Evolutionary conservation across 768 basidiomycete species (phyloP), one percentile per base, ranked within the genome.

Genomic region (Pleurotus citrinopileatus): DNA sequence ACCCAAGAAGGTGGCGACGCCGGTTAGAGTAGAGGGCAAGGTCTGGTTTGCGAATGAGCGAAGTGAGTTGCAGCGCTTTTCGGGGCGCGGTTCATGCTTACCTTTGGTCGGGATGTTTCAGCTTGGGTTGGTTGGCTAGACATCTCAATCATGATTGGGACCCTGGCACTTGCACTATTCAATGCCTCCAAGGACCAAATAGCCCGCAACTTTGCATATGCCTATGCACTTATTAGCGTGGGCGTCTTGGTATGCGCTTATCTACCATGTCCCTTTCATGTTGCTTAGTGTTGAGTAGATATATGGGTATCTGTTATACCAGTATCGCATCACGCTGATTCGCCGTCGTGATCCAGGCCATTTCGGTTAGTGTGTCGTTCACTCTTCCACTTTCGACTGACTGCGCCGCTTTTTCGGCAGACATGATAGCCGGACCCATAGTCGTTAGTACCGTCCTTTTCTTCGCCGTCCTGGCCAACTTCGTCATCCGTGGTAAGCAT

Each of bases 1-100:
- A 0, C 91, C 91, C 0, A 90, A 87, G 73, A 94, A 94, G 69
- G 82, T 91, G 19, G 73, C 87, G 0, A 88, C 89, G 0, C 82
- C 87, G 0, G 76, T 98, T 61, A 89, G 85, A 58, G 93, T 98
- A 15, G 94, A 98, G 66, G 86, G 84, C 19, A 98, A 98, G 64
- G 94, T 98, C 44, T 98, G 95, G 94, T 96, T 98, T 67, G 94
- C 94, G 7, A 97, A 97, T 64, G 94, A 98, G 70, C 75, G 92
- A 65, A 94, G 91, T 94, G 43, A 56, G 85, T 70, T 6, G 46
- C 42, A 38, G 22, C 15, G 17, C 25, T 37, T 28, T 47, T 15
- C 50, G 13, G 6, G 8, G 10, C 7, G 13, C 23, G 28, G 5
- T 12, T 44, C 17, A 50, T 7, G 42, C 32, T 2, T 36, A 26